Conservation (phyloP, 257 asterid genomes). For the Ehretia macrophylla region DNA sequence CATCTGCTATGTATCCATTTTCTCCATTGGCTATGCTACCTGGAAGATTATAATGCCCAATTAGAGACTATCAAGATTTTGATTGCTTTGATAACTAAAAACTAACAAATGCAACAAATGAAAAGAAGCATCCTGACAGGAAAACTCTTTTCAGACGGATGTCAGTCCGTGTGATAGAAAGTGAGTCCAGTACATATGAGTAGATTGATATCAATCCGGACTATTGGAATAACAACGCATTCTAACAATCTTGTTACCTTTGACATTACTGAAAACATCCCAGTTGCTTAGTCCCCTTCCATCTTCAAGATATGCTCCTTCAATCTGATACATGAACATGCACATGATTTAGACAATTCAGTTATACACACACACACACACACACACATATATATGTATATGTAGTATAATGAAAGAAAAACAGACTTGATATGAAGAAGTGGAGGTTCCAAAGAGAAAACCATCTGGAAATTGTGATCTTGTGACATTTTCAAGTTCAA, state of each 20-base stretch:
- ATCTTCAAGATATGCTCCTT: constrained; percentile 72
- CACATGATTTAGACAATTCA: not conserved
- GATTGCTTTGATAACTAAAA: not conserved
- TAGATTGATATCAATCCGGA: too few relatives aligned
- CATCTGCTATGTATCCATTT: constrained; percentile 62
- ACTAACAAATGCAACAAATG: not conserved
- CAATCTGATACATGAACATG: constrained; percentile 38
- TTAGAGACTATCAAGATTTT: not conserved
- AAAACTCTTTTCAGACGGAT: too few relatives aligned
- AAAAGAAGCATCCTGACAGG: not conserved
- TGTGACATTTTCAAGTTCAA: constrained; percentile 15
- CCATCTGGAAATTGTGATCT: constrained; percentile 62
- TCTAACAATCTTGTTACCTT: constrained; percentile 26
- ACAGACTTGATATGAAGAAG: constrained; percentile 69
- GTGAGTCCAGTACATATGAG: too few relatives aligned
- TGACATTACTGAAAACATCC: constrained; percentile 49
- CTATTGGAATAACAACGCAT: too few relatives aligned
- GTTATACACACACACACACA: not conserved
- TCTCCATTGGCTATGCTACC: constrained; percentile 53
- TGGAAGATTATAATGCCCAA: constrained; percentile 6
- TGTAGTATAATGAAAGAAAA: not conserved
- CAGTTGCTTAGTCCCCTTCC: constrained; percentile 68
- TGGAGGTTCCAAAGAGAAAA: constrained; percentile 69
- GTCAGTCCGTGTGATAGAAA: too few relatives aligned
- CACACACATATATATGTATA: not conserved